Evolutionary conservation across 225 moss, liverwort and hornwort genomes (phyloP).

Genomic region (Bryoerythrophyllum caledonicum): DNA sequence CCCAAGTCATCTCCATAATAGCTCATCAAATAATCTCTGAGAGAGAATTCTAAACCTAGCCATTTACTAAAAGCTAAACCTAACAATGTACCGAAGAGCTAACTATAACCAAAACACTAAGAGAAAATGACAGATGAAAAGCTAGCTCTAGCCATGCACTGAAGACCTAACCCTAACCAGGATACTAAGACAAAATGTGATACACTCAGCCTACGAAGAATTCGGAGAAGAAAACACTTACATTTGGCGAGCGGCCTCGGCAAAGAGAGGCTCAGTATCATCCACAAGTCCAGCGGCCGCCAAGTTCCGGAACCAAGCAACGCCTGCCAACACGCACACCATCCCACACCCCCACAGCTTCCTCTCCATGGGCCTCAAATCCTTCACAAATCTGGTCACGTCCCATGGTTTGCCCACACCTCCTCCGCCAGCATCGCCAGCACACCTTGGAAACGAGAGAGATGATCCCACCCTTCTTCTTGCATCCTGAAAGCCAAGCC

Average conservation of each 20-base stretch:
- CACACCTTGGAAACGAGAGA: not conserved
- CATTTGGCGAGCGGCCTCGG: constrained; percentile 78
- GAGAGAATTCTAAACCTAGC: not conserved
- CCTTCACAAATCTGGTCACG: constrained; percentile 22
- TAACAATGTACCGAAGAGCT: too few relatives aligned
- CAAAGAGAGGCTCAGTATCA: constrained; percentile 68
- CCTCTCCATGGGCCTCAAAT: constrained; percentile 33
- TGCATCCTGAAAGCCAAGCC: not conserved
- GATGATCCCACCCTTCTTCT: not conserved
- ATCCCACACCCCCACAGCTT: constrained; percentile 35
- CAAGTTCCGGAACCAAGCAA: constrained; percentile 66
- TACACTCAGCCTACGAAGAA: too few relatives aligned
- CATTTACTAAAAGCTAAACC: not conserved
- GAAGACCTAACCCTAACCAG: too few relatives aligned
- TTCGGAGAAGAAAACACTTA: constrained; percentile 13
- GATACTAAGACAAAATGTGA: not conserved
- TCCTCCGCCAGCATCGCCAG: constrained; percentile 12
- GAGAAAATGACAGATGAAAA: not conserved
- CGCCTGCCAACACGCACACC: constrained; percentile 41
- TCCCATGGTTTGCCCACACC: constrained; percentile 23
- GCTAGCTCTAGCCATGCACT: not conserved
- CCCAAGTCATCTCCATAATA: not conserved
- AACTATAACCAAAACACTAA: not conserved
- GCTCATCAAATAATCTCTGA: not conserved
- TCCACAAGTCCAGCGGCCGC: constrained; percentile 61